Evolutionary conservation across 148 eudicot species (phyloP).

Genomic region (Diospyros kaki): DNA sequence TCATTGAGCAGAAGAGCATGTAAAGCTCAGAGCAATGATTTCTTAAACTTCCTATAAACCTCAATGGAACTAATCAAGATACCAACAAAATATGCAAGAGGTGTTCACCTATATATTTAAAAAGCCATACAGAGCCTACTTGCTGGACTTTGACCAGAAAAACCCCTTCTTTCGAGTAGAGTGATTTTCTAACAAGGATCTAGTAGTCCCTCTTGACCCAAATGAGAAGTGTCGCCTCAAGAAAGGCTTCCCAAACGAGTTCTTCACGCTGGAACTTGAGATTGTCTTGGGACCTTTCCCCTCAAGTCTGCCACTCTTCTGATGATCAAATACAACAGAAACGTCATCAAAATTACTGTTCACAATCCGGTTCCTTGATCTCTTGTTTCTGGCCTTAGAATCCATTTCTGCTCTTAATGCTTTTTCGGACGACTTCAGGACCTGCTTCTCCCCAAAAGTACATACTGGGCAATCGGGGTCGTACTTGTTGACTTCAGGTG

Average conservation of each 20-base stretch:
- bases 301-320: constrained; percentile 39
- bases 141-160: constrained; percentile 90
- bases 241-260: constrained; percentile 65
- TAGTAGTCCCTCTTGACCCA: constrained; percentile 47
- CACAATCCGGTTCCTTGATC: constrained; percentile 49
- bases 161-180: constrained; percentile 51
- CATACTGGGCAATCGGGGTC: constrained; percentile 95
- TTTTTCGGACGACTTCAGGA: constrained; percentile 58
- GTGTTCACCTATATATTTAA: constrained; percentile 5
- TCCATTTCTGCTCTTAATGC: constrained; percentile 67
- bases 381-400: constrained; percentile 45
- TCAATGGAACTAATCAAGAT: no score
- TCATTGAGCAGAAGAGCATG: no score
- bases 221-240: constrained; percentile 79
- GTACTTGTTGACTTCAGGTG: constrained; percentile 72
- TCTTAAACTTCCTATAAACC: no score
- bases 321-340: constrained; percentile 43
- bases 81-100: no score
- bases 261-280: constrained; percentile 67
- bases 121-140: constrained; percentile 30
- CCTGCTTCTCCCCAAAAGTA: constrained; percentile 81
- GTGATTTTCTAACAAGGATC: constrained; percentile 38
- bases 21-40: no score
- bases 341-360: constrained; percentile 35
- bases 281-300: constrained; percentile 47